A percentile compares a stretch with the other conserved stretches of the same genome.
These are phyloP conservation scores for Globisporangium camurandrum DNA, from an alignment of 352 stramenopile species.

Conservation along the genomic window DNA sequence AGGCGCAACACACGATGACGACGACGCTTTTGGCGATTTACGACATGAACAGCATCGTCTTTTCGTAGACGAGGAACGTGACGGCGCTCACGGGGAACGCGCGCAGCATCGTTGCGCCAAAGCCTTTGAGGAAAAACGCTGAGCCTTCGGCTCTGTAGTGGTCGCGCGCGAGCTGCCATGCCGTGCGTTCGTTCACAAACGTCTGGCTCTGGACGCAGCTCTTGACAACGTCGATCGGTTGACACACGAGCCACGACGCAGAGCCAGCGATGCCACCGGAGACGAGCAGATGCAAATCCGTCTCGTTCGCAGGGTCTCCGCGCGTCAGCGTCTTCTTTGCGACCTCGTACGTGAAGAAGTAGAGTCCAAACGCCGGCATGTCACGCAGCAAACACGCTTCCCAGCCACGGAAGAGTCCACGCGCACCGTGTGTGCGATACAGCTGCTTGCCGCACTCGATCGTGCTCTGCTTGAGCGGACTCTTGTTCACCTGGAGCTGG, in stretches of 20 bases:
- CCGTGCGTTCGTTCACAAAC: constrained; percentile 31
- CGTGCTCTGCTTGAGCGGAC: constrained; percentile 33
- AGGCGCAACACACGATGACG: too few relatives aligned
- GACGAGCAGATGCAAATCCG: constrained; percentile 61
- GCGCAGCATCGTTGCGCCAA: constrained; percentile 67
- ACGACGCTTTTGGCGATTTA: too few relatives aligned
- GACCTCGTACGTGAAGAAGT: constrained; percentile 79
- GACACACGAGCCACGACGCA: constrained; percentile 69
- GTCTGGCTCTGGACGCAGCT: constrained; percentile 80
- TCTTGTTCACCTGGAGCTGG: constrained; percentile 64
- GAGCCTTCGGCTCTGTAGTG: constrained; percentile 43
- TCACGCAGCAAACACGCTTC: constrained; percentile 63
- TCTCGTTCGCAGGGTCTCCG: constrained; percentile 53
- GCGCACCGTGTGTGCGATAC: constrained; percentile 25
- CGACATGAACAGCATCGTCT: constrained; percentile 75
- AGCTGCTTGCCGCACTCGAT: constrained; percentile 42
- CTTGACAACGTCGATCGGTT: constrained; percentile 88
- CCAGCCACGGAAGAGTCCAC: constrained; percentile 60
- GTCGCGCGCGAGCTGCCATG: constrained; percentile 31
- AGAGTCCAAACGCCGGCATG: constrained; percentile 70
- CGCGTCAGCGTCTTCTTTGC: constrained; percentile 46
- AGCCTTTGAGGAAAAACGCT: constrained; percentile 78
- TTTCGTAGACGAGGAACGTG: constrained; percentile 84
- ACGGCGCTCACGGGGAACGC: constrained; percentile 81
- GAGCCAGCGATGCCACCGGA: constrained; percentile 67